Evolutionary conservation across 257 asterid species (phyloP).

Genomic region (Penstemon eatonii): DNA sequence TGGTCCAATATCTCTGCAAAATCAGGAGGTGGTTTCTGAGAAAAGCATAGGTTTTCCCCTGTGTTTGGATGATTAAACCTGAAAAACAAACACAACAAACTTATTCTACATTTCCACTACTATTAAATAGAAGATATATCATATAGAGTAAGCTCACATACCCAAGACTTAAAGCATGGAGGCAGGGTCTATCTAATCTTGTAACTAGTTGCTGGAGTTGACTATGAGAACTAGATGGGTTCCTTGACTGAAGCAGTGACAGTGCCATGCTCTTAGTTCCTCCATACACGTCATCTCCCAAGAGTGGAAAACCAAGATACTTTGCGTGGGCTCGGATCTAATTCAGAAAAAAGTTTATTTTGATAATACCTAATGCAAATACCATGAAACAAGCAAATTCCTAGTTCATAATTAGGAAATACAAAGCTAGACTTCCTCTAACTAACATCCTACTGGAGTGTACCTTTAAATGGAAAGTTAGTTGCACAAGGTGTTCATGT

Average conservation of each 20-base stretch:
- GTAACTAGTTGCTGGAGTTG: constrained; percentile 51
- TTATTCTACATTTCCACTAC: not conserved
- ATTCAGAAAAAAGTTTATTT: not conserved
- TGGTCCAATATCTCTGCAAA: constrained; percentile 60
- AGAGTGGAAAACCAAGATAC: constrained; percentile 80
- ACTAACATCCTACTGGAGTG: not conserved
- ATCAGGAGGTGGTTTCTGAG: constrained; percentile 79
- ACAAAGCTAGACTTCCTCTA: not conserved
- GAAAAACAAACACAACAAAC: constrained; percentile 16
- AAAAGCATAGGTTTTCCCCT: constrained; percentile 58
- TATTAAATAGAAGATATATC: not conserved
- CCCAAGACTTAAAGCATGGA: constrained; percentile 90
- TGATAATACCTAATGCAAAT: not conserved
- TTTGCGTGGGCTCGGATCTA: constrained; percentile 95
- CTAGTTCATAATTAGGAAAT: not conserved
- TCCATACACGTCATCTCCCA: constrained; percentile 96
- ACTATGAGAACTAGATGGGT: constrained; percentile 40
- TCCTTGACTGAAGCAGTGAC: constrained; percentile 74
- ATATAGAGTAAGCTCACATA: constrained; percentile 1
- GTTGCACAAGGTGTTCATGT: not conserved
- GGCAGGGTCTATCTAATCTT: constrained; percentile 79
- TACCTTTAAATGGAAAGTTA: not conserved
- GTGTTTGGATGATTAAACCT: constrained; percentile 83
- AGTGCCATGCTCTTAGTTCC: constrained; percentile 87
- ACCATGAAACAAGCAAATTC: constrained; percentile 1